phyloP scores from a whole-genome alignment of 805 yeast species.

The Naumovozyma baii region DNA sequence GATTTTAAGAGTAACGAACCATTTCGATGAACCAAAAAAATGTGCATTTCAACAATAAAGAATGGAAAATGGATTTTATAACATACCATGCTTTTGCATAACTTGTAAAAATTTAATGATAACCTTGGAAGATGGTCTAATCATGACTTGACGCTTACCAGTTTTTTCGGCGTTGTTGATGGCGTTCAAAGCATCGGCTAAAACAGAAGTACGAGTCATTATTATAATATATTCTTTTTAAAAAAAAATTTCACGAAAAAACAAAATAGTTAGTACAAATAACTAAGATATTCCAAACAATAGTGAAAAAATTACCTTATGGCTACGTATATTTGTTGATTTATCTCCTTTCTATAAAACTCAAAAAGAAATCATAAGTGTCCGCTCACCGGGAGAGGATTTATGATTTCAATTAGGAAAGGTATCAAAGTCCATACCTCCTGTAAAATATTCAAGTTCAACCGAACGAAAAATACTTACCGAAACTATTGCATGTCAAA shows the following conservation, averaged over 20 bases:
- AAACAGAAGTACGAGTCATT: conserved; percentile 97
- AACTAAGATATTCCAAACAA: background rate
- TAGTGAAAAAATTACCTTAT: background rate
- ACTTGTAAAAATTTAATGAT: conserved; percentile 91
- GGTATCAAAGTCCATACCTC: conserved; percentile 12
- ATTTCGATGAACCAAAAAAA: background rate
- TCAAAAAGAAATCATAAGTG: background rate
- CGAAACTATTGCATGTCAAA: background rate
- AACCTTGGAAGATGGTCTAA: conserved; percentile 97
- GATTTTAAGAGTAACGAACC: background rate
- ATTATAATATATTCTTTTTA: too few relatives aligned
- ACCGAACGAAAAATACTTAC: conserved; percentile 8
- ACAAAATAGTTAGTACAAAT: background rate
- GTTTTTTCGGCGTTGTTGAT: conserved; percentile 98
- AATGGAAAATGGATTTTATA: conserved; percentile 1
- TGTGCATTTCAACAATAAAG: background rate
- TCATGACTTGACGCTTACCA: conserved; percentile 96
- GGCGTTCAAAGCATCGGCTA: conserved; percentile 95
- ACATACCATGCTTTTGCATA: conserved; percentile 87
- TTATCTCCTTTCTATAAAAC: background rate
- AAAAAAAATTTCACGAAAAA: too few relatives aligned
- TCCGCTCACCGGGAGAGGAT: background rate
- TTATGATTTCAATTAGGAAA: conserved; percentile 1
- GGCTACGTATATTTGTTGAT: too few relatives aligned
- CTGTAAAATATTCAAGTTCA: conserved; percentile 9